Evolutionary conservation across 495 filamentous ascomycete species (phyloP).

Genomic region (Penicillium coprophilum): DNA sequence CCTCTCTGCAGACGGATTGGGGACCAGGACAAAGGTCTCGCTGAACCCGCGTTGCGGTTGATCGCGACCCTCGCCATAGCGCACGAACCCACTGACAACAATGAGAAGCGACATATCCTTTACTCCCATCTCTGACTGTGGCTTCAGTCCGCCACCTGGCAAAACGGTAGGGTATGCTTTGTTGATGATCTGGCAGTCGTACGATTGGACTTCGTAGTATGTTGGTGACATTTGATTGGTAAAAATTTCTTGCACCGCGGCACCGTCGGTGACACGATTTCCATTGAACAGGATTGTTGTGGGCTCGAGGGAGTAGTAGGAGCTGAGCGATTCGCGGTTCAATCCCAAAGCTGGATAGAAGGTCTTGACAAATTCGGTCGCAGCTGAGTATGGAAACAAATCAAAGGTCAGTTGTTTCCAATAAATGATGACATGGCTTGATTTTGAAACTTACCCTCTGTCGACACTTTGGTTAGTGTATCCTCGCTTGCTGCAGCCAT

Average conservation of each 20-base stretch:
- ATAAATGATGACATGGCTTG: background rate
- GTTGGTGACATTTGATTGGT: slow-evolving; percentile 59
- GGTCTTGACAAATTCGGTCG: slow-evolving; percentile 51
- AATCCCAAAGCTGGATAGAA: slow-evolving; percentile 57
- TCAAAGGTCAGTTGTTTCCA: slow-evolving; percentile 7
- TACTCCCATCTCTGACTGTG: slow-evolving; percentile 32
- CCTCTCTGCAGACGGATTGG: slow-evolving; percentile 60
- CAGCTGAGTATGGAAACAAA: slow-evolving; percentile 31
- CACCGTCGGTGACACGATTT: slow-evolving; percentile 54
- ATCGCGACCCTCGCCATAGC: slow-evolving; percentile 56
- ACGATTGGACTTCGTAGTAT: slow-evolving; percentile 63
- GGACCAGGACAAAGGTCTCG: slow-evolving; percentile 74
- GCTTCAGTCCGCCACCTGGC: slow-evolving; percentile 36
- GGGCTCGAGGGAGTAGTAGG: slow-evolving; percentile 55
- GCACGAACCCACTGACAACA: slow-evolving; percentile 65
- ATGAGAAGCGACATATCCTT: slow-evolving; percentile 70
- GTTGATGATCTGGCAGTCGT: slow-evolving; percentile 75
- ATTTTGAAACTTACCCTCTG: slow-evolving; percentile 39
- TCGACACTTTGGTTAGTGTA: slow-evolving; percentile 47
- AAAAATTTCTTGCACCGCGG: slow-evolving; percentile 59
- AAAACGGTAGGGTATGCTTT: slow-evolving; percentile 52
- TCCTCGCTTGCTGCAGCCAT: slow-evolving; percentile 48
- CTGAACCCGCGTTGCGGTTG: slow-evolving; percentile 64
- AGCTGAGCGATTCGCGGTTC: slow-evolving; percentile 51
- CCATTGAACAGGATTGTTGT: slow-evolving; percentile 67